phyloP scores from a whole-genome alignment of 495 filamentous ascomycete genomes.

The Neurospora tetraspora region DNA sequence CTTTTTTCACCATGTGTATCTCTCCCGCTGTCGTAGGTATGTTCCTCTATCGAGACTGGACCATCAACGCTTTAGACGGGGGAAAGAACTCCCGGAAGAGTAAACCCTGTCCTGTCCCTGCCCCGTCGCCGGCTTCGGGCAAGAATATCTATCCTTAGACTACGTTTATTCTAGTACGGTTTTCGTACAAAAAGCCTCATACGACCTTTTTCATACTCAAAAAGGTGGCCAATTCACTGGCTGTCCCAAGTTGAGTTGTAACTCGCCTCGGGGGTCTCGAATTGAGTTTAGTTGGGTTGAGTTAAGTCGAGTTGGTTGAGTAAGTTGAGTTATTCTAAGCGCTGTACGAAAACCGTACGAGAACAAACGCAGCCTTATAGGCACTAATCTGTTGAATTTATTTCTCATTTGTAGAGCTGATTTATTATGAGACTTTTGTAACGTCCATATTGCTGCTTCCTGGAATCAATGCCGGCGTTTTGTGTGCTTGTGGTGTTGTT shows the following conservation, averaged over 20 bases:
- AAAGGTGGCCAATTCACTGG: no score
- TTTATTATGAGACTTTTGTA: not conserved
- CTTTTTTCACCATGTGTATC: not conserved
- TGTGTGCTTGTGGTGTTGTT: not conserved
- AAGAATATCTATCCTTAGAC: not conserved
- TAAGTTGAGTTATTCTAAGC: no score
- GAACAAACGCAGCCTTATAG: no score
- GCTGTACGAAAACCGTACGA: no score
- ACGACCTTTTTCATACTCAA: no score
- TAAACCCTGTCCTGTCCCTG: not conserved
- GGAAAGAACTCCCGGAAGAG: not conserved
- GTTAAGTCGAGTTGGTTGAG: no score
- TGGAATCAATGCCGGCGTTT: not conserved
- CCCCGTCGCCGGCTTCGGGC: not conserved
- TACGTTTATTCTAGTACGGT: no score
- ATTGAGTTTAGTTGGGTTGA: no score
- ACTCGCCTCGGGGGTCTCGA: no score
- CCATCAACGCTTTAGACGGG: not conserved
- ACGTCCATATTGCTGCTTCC: not conserved
- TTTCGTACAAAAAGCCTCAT: no score
- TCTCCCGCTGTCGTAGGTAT: not conserved
- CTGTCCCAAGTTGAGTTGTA: no score
- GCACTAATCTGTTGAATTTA: not conserved
- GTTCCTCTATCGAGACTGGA: not conserved
- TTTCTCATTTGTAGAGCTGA: not conserved